A percentile compares a stretch with the other conserved stretches of the same genome.
phyloP scores from a whole-genome alignment of 2,329 filamentous ascomycete species.

The Neonectria sp. region DNA sequence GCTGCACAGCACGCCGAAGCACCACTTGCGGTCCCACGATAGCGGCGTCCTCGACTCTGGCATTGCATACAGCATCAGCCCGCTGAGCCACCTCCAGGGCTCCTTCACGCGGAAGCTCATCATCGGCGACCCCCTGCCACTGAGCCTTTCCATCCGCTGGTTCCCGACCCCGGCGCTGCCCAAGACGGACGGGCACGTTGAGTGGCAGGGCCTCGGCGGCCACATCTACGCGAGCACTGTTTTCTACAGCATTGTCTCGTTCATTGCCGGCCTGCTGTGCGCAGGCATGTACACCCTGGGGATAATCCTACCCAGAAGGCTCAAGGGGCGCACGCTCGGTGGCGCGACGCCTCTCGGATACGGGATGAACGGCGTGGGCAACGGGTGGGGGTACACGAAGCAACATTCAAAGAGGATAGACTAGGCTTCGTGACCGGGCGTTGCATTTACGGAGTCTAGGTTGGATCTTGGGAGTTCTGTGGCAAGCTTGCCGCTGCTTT shows the following conservation, averaged over 20 bases:
- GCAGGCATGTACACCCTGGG: constrained; percentile 74
- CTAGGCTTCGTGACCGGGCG: constrained; percentile 41
- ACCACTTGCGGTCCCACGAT: constrained; percentile 74
- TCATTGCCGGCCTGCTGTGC: constrained; percentile 68
- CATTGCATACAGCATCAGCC: constrained; percentile 87
- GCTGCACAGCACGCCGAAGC: constrained; percentile 78
- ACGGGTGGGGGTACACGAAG: constrained; percentile 69
- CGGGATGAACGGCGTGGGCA: constrained; percentile 66
- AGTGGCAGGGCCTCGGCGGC: constrained; percentile 76
- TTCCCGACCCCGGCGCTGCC: constrained; percentile 83
- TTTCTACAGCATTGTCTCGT: constrained; percentile 74
- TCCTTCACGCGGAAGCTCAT: constrained; percentile 76
- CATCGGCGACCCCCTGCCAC: constrained; percentile 87
- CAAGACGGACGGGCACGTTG: constrained; percentile 74
- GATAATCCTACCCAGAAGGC: constrained; percentile 68
- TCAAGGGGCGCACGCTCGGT: constrained; percentile 66
- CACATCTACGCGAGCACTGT: constrained; percentile 76
- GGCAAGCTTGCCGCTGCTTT: constrained; percentile 28
- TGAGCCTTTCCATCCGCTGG: constrained; percentile 89
- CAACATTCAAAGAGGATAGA: constrained; percentile 67
- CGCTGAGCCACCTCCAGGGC: constrained; percentile 72
- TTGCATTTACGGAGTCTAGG: constrained; percentile 45
- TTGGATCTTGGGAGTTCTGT: constrained; percentile 33
- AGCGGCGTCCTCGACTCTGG: constrained; percentile 89
- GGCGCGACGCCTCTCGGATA: constrained; percentile 72